Evolutionary conservation across 306 rosid species (phyloP), one percentile per base, ranked within the genome.

Genomic region (Malus sylvestris): DNA sequence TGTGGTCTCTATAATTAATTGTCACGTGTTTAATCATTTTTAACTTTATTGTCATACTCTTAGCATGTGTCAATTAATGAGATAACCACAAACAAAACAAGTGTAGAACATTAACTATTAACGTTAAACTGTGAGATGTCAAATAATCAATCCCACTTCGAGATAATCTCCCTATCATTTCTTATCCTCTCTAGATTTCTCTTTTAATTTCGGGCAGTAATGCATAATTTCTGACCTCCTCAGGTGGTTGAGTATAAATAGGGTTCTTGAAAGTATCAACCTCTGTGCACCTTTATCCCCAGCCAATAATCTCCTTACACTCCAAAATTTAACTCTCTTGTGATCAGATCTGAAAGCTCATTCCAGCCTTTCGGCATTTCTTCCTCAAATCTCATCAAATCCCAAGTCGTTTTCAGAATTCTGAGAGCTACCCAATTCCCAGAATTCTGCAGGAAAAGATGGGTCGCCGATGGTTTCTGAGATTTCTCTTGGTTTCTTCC

Each of bases 381-480:
- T 30, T 19, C 66, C 11, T 14, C 20, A 6, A 38, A 10, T 38
- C 67, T 59, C 79, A 27, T 9, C 40, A 29, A 64, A 60, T 62
- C 68, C 53, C 23, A 52, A 49, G 53, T 51, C 5, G 49, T 49
- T 61, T 58, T 79, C 73, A 20, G 42, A 44, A 44, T 29, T 84
- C 73, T 59, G 79, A 74, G 78, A 32, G 30, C 40, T 20, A 60
- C 90, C 79, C 83, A 59, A 59, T 68, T 79, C 79, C n/a, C 33
- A 74, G 29, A 84, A 69, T 29, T 27, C 5, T 46, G 73, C 57
- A 44, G 15, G 59, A 40, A 46, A 67, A 70, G 23, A 94, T 91
- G 98, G 85, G 83, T 78, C 88, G 66, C 10, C 75, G 87, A 19
- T 76, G 80, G 81, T 85, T 91, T 80, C 81, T 80, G 29, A 30